Base-by-base conservation (phyloP, 805 yeast species). In the Cyberlindnera saturnus region DNA sequence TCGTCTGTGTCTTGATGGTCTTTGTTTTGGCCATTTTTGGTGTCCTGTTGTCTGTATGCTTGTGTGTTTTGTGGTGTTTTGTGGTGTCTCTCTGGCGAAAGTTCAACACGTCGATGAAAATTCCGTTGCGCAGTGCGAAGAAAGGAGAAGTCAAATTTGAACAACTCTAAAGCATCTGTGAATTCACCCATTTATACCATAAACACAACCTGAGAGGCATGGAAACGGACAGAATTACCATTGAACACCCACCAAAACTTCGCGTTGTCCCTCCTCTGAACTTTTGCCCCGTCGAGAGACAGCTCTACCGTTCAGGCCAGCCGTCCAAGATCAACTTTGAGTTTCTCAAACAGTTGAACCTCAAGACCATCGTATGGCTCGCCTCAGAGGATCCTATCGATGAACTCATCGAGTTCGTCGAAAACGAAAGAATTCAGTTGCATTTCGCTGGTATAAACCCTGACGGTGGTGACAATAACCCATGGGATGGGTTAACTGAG, bases 381-480 rank as follows among this genome's bases (percentile, higher is more conserved):
- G 96, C 97, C 1, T 83, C 85, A 32, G 99, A 91, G 59, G 99
- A 91, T 61, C 99, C 99, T 0, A 84, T 80, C 47, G 98, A 91
- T 56, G 85, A 82, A 39, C 77, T 93, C 50, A 65, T 89, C 42
- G 90, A 82, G 55, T 93, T 86, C 61, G 86, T 90, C 37, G 86
- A 82, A 46, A 75, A 72, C 18, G 73, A 82, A 52, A 74, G 77
- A 45, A 88, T 93, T 47, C 74, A 75, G 47, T 70, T 93, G 37
- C 91, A 86, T 62, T 93, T 87, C 62, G 82, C 87, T 32, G 95
- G 95, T 2, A 75, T 85, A 40, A 78, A 82, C 42, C 83, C 87
- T 23, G 95, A 89, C 53, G 80, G 83, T 48, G 78, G 88, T 17
- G 79, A 74, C 51, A 77, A 73, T 50, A 89, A 90, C 57, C 96